These are phyloP conservation scores for Nakaseomyces bracarensis DNA, from an alignment of 1,139 yeast species.

Conservation along the genomic window DNA sequence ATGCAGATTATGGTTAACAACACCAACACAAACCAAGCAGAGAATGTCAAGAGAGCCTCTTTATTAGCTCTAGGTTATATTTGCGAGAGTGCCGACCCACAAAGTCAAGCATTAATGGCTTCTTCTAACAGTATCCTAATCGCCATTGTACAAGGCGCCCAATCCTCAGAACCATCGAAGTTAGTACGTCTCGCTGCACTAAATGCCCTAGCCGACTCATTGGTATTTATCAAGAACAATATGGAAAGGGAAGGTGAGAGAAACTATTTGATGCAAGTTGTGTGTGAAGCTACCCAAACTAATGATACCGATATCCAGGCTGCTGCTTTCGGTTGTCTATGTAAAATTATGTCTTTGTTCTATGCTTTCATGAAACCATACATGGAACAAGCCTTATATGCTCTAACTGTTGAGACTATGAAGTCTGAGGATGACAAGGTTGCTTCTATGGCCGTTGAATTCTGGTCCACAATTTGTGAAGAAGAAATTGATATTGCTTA, in stretches of 20 bases:
- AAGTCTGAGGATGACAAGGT: slow-evolving; percentile 66
- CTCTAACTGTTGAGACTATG: slow-evolving; percentile 88
- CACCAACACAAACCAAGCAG: slow-evolving; percentile 71
- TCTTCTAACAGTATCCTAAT: slow-evolving; percentile 90
- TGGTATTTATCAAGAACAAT: slow-evolving; percentile 80
- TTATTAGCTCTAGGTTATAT: slow-evolving; percentile 87
- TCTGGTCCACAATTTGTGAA: slow-evolving; percentile 97
- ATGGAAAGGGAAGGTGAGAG: slow-evolving; percentile 93
- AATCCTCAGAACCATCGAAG: slow-evolving; percentile 63
- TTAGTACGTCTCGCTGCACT: slow-evolving; percentile 82
- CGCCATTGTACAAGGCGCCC: slow-evolving; percentile 96
- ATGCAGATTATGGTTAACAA: slow-evolving; percentile 77
- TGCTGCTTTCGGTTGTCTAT: slow-evolving; percentile 91
- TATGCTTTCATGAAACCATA: slow-evolving; percentile 85
- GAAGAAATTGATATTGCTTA: slow-evolving; percentile 79
- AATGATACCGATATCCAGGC: slow-evolving; percentile 76
- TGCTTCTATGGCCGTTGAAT: slow-evolving; percentile 97
- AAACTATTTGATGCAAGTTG: slow-evolving; percentile 95
- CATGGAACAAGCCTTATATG: slow-evolving; percentile 94
- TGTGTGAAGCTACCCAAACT: slow-evolving; percentile 96
- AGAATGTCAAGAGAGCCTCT: slow-evolving; percentile 75
- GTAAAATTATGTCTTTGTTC: slow-evolving; percentile 84
- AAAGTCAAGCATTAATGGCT: slow-evolving; percentile 65
- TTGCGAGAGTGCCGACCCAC: slow-evolving; percentile 89
- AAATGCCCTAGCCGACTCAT: slow-evolving; percentile 82